Base-by-base conservation (phyloP, 352 stramenopile genomes). In the Phytopythium kandeliae region DNA sequence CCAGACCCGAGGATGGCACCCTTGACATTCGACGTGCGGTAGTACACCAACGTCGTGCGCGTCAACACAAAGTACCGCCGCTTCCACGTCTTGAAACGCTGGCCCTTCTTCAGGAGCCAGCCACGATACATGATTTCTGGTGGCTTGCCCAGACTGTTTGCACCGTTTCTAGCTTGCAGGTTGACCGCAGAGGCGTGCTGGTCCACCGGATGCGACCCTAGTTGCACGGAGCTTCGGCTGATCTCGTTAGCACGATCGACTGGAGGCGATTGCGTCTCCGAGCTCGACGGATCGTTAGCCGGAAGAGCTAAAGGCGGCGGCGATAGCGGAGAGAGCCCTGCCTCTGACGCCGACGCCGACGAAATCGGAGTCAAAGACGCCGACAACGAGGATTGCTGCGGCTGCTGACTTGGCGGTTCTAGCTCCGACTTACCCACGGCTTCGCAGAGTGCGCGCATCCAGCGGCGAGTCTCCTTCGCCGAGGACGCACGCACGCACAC, bases 71-170 rank as follows among this genome's bases (percentile, higher is more conserved):
- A 89, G 53, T 83, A 91, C 9, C 78, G 68, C n/a, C 74, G 65
- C 60, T 92, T 95, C 84, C 84, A 95, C 0, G 65, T 88, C 67
- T 90, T 89, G 49, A 92, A 81, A 41, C 78, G 71, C 51, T 92
- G 79, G 2, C 84, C 84, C 58, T 86, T 76, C 58, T 95, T 95
- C 45, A 90, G 51, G 1, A 95, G 65, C 81, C 81, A 95, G 21
- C 83, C 83, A 12, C 41, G 51, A 17, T 51, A 40, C 12, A 28
- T 51, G 15, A 40, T 22, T 6, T 10, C 22, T 30, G 40, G n/a
- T 22, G 21, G 31, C 31, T 11, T 28, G 37, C 19, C 19, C 4
- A 10, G 37, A 12, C 10, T 28, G n/a, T 25, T 19, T 1, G 11
- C 16, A 15, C 16, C 37, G 6, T n/a, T 44, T 3, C 8, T 4